Conservation (phyloP, 306 rosid genomes). For the Vigna mungo region DNA sequence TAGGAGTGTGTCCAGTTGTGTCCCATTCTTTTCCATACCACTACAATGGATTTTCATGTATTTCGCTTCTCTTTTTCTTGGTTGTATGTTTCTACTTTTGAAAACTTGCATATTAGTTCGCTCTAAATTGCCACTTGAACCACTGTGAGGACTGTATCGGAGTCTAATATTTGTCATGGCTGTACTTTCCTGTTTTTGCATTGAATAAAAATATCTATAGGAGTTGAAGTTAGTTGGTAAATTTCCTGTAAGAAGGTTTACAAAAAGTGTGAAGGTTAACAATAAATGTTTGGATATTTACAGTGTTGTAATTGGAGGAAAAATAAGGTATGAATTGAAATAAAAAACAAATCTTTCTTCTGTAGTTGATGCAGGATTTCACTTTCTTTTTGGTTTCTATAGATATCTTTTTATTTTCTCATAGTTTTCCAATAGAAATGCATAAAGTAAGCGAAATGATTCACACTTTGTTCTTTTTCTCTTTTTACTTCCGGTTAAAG, state of each 20-base stretch:
- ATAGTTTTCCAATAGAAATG: too few relatives aligned
- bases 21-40: neutral
- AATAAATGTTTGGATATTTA: conserved; percentile 14
- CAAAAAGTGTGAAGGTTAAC: neutral
- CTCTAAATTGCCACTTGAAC: conserved; percentile 4
- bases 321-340: neutral
- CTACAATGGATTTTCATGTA: neutral
- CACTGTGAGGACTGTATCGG: neutral
- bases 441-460: too few relatives aligned
- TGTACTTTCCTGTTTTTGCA: neutral
- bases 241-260: conserved; percentile 1
- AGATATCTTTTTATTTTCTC: neutral
- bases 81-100: neutral
- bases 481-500: too few relatives aligned
- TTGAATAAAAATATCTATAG: neutral
- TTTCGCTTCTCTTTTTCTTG: neutral
- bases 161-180: neutral
- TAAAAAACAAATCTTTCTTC: conserved; percentile 7
- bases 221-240: neutral
- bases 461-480: too few relatives aligned
- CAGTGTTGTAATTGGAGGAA: conserved; percentile 2
- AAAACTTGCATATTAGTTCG: neutral
- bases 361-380: conserved; percentile 9
- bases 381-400: conserved; percentile 1
- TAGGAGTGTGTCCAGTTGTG: too few relatives aligned